Evolutionary conservation across 1,284 basidiomycete species (phyloP).

Genomic region (Apiotrichum veenhuisii): DNA sequence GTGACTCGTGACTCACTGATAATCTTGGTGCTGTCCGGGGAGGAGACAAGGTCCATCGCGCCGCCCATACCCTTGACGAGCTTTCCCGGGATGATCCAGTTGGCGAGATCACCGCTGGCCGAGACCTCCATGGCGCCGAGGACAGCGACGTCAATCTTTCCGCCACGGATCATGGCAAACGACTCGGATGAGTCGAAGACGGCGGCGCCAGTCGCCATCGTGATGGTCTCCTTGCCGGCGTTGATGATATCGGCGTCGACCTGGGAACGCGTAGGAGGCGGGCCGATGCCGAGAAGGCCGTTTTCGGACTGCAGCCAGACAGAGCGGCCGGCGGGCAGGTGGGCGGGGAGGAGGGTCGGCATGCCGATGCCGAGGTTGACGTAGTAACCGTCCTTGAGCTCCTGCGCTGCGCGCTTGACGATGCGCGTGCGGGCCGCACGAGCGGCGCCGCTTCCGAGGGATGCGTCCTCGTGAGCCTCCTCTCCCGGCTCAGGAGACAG

Average conservation of each 20-base stretch:
- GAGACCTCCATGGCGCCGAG: conserved; percentile 80
- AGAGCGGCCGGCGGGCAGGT: conserved; percentile 66
- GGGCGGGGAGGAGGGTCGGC: conserved; percentile 82
- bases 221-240: conserved; percentile 89
- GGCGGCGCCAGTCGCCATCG: conserved; percentile 80
- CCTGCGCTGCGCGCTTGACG: conserved; percentile 69
- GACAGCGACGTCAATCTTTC: conserved; percentile 87
- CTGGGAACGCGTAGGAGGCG: conserved; percentile 74
- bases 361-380: conserved; percentile 70
- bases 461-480: conserved; percentile 48
- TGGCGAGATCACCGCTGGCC: conserved; percentile 84
- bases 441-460: conserved; percentile 54
- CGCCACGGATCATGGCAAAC: conserved; percentile 91
- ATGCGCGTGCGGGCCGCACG: conserved; percentile 61
- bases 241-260: conserved; percentile 85
- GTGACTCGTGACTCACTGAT: conserved; percentile 65
- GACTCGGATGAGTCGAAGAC: conserved; percentile 87
- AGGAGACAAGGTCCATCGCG: conserved; percentile 62
- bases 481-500: conserved; percentile 55
- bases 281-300: conserved; percentile 87
- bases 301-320: conserved; percentile 92
- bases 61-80: conserved; percentile 86
- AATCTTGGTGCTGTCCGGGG: conserved; percentile 57
- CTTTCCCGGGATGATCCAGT: conserved; percentile 94
- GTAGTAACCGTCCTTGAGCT: conserved; percentile 81